phyloP scores from a whole-genome alignment of 257 asterid genomes.

The Voacanga thouarsii region DNA sequence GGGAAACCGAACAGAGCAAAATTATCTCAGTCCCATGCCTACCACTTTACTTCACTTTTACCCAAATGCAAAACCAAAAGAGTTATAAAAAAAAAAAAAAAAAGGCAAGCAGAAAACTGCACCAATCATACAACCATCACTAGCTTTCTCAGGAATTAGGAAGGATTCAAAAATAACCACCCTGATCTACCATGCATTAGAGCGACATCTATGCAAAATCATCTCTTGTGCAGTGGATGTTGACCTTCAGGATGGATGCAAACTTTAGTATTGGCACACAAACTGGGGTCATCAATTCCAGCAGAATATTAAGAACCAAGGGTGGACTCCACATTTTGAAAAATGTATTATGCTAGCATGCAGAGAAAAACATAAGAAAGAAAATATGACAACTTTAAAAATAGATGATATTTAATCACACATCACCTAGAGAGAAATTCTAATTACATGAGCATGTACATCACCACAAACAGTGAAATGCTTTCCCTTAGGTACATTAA shows the following conservation, averaged over 20 bases:
- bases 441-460: conserved; percentile 97
- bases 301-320: not conserved
- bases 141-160: not conserved
- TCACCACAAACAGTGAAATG: conserved; percentile 98
- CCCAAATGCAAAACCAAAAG: not conserved
- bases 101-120: not conserved
- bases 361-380: not conserved
- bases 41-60: not conserved
- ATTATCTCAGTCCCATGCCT: not conserved
- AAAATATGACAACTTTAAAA: not conserved
- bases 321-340: not conserved
- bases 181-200: not conserved
- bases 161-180: not conserved
- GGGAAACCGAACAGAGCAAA: not conserved
- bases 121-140: not conserved
- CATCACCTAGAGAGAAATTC: conserved; percentile 13
- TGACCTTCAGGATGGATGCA: not conserved
- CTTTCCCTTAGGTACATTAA: conserved; percentile 73
- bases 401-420: conserved; percentile 2
- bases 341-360: not conserved
- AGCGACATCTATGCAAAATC: not conserved
- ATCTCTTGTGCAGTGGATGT: not conserved
- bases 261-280: not conserved
- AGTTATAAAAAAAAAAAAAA: too few species aligned
- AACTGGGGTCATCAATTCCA: not conserved